phyloP scores from a whole-genome alignment of 148 eudicot genomes.

The Chenopodium album region DNA sequence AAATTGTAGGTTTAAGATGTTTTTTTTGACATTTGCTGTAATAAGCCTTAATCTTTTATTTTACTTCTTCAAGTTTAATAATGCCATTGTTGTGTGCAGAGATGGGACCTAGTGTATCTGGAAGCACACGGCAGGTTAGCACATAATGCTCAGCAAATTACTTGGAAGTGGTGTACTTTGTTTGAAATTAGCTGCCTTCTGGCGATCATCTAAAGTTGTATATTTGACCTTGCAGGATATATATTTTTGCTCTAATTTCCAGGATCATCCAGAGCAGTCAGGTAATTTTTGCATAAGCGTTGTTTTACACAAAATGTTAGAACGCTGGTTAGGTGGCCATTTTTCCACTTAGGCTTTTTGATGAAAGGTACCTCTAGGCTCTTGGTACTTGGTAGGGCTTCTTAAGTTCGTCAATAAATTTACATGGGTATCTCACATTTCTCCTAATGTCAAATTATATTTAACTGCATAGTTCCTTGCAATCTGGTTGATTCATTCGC shows the following conservation, averaged over 20 bases:
- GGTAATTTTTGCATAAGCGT: slow-evolving; percentile 37
- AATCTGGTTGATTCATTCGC: not conserved
- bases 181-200: slow-evolving; percentile 12
- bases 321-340: not conserved
- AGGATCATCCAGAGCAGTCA: slow-evolving; percentile 57
- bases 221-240: slow-evolving; percentile 49
- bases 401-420: no score
- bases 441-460: not conserved
- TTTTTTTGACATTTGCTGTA: not conserved
- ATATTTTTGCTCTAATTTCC: slow-evolving; percentile 53
- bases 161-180: slow-evolving; percentile 6
- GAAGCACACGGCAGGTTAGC: slow-evolving; percentile 57
- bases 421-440: not conserved
- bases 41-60: not conserved
- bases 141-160: not conserved
- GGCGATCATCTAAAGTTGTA: slow-evolving; percentile 12
- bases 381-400: not conserved
- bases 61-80: not conserved
- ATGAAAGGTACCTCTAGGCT: not conserved
- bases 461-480: not conserved
- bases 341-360: not conserved
- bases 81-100: slow-evolving; percentile 45
- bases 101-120: slow-evolving; percentile 39
- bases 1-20: not conserved
- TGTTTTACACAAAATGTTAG: not conserved